Percentiles rank a stretch among this genome's conserved stretches.
Evolutionary conservation across 805 yeast species (phyloP).

Genomic region (Kurtzmaniella cleridarum): DNA sequence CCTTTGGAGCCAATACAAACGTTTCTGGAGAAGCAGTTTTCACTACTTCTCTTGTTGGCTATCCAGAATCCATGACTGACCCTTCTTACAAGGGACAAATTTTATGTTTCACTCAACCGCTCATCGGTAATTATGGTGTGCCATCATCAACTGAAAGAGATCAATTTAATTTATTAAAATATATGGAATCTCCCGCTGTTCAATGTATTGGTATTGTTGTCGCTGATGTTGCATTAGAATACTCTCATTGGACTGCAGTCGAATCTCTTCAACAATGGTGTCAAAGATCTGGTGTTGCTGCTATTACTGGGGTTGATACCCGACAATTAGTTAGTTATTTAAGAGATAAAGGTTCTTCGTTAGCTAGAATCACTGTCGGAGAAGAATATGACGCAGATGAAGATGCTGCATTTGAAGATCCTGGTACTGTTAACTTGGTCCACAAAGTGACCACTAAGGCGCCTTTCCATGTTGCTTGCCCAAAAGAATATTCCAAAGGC

Average conservation of each 20-base stretch:
- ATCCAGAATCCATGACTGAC: constrained; percentile 96
- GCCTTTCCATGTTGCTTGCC: constrained; percentile 82
- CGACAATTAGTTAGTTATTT: constrained; percentile 87
- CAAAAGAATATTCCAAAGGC: constrained; percentile 47
- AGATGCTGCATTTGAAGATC: constrained; percentile 86
- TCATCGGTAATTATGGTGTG: constrained; percentile 98
- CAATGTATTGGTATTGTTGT: constrained; percentile 97
- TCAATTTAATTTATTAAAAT: constrained; percentile 77
- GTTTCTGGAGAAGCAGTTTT: constrained; percentile 97
- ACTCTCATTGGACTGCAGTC: constrained; percentile 99
- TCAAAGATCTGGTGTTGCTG: constrained; percentile 89
- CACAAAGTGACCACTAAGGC: constrained; percentile 92
- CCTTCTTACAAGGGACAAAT: constrained; percentile 98
- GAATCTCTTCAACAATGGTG: constrained; percentile 96
- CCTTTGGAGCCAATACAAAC: constrained; percentile 92
- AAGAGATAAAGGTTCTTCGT: constrained; percentile 93
- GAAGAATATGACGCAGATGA: constrained; percentile 89
- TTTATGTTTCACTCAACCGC: constrained; percentile 90
- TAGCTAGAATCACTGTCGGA: constrained; percentile 85
- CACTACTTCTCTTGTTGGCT: constrained; percentile 96
- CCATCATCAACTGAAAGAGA: constrained; percentile 82
- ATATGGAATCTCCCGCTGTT: constrained; percentile 84
- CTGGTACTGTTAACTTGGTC: constrained; percentile 84
- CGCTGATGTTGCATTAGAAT: constrained; percentile 88
- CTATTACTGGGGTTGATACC: constrained; percentile 95